Base-by-base conservation (phyloP, 2,329 filamentous ascomycete genomes). In the Cordyceps pruinosa region DNA sequence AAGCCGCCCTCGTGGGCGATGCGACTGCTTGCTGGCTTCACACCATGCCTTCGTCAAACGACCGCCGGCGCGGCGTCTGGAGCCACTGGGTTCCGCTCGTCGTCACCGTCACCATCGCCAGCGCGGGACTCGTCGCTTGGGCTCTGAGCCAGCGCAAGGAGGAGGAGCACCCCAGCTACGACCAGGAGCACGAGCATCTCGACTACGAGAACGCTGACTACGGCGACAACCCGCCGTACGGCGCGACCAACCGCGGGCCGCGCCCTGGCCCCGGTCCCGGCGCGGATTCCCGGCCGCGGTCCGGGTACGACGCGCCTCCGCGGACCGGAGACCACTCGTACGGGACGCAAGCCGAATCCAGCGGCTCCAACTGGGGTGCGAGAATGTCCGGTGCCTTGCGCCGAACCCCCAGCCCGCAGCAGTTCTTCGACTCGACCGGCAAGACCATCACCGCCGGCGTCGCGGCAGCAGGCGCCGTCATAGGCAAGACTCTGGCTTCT, bases 71-170 rank as follows among this genome's bases (percentile, higher is more conserved):
- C 71, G 77, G 80, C 69, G 80, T 84, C 63, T 83, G 89, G 74
- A 83, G 86, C 67, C 93, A 95, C 75, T 97, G 92, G 90, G 83
- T 96, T 59, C 93, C 93, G 61, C 80, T 97, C 57, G 87, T 86
- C 62, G 74, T 96, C 62, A 97, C 92, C 50, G 85, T 96, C 58
- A 92, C 90, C 47, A 84, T 95, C 64, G 93, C 93, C 60, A 90
- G 92, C 23, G 86, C 89, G 56, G 91, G 92, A 34, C 75, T 96
- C 48, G 92, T 87, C 53, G 90, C 90, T 58, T 97, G 93, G 93
- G 84, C 92, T 60, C 96, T 91, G 91, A 95, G 88, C 70, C 91
- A 96, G 74, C 87, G 90, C 66, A 84, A 81, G 66, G 86, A 89
- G 63, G 82, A 86, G 58, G 86, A 90, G 54, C 86, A 91, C 28